A percentile compares a stretch with the other conserved stretches of the same genome.
Conservation (phyloP, 73 alveolate genomes). For the Paramecium sexaurelia region DNA sequence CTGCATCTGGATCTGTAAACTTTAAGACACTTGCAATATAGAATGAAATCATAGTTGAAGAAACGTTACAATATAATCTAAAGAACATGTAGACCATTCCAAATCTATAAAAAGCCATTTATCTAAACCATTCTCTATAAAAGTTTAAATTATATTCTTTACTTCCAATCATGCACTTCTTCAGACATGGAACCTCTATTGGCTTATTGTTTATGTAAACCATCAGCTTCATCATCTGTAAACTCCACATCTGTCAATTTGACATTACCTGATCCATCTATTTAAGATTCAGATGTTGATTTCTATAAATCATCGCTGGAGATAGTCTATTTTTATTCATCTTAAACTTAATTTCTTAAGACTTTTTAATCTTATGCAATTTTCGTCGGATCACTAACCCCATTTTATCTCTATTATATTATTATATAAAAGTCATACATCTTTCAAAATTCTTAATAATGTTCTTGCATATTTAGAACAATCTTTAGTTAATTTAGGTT, state of each 20-base stretch:
- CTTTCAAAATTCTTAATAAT: not conserved
- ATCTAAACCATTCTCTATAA: conserved; percentile 75
- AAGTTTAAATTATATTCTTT: not conserved
- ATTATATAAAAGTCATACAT: not conserved
- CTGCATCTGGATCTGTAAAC: conserved; percentile 71
- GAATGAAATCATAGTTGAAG: conserved; percentile 82
- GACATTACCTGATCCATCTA: conserved; percentile 8
- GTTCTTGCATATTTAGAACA: conserved; percentile 56
- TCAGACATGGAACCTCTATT: conserved; percentile 26
- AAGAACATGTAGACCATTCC: conserved; percentile 81
- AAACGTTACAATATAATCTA: conserved; percentile 82
- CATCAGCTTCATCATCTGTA: not conserved
- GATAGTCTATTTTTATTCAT: not conserved
- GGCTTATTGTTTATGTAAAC: conserved; percentile 6
- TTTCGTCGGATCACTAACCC: not conserved
- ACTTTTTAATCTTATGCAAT: not conserved
- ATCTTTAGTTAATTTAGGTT: conserved; percentile 61
- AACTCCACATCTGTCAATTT: conserved; percentile 48
- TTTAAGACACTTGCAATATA: conserved; percentile 68
- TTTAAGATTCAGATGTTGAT: not conserved
- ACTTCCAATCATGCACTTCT: conserved; percentile 54
- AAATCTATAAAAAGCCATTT: conserved; percentile 73
- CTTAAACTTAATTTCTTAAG: conserved; percentile 10
- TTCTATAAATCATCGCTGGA: not conserved
- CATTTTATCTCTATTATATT: conserved; percentile 16